phyloP scores from a whole-genome alignment of 148 eudicot genomes.

The Heliamphora exappendiculata region DNA sequence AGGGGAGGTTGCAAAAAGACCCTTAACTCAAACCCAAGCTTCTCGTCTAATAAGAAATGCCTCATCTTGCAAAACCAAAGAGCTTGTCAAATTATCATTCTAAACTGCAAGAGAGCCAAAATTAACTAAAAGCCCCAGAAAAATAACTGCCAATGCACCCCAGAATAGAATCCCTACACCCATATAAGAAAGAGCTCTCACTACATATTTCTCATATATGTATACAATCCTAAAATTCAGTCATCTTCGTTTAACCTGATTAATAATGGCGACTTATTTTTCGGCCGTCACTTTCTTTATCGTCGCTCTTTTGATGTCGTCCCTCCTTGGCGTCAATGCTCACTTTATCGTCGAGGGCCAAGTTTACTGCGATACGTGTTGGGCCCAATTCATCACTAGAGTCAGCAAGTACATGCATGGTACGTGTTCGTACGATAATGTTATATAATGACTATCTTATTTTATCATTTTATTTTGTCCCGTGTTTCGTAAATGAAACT shows the following conservation, averaged over 20 bases:
- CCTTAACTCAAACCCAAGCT: no score
- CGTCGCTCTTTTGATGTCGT: constrained; percentile 15
- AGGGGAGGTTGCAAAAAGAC: no score
- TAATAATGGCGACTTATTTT: constrained; percentile 19
- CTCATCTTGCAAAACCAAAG: not conserved
- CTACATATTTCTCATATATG: no score
- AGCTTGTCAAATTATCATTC: not conserved
- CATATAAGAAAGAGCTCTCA: not conserved
- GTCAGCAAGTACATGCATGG: constrained; percentile 19
- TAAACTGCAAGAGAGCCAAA: not conserved
- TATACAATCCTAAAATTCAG: no score
- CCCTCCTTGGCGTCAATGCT: constrained; percentile 8
- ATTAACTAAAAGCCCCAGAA: not conserved
- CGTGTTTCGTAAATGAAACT: not conserved
- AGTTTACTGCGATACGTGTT: constrained; percentile 39
- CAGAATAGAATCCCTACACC: not conserved
- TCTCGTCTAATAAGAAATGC: no score
- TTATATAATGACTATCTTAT: no score
- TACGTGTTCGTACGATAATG: not conserved
- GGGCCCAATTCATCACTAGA: constrained; percentile 24
- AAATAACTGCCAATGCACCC: not conserved
- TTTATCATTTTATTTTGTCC: not conserved
- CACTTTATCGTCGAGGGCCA: constrained; percentile 26
- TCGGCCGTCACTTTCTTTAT: constrained; percentile 10
- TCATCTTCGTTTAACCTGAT: not conserved